A percentile compares a stretch with the other conserved stretches of the same genome.
These are phyloP conservation scores for Catenaria anguillulae DNA, from an alignment of 371 early-diverging fungal species.

Conservation along the genomic window DNA sequence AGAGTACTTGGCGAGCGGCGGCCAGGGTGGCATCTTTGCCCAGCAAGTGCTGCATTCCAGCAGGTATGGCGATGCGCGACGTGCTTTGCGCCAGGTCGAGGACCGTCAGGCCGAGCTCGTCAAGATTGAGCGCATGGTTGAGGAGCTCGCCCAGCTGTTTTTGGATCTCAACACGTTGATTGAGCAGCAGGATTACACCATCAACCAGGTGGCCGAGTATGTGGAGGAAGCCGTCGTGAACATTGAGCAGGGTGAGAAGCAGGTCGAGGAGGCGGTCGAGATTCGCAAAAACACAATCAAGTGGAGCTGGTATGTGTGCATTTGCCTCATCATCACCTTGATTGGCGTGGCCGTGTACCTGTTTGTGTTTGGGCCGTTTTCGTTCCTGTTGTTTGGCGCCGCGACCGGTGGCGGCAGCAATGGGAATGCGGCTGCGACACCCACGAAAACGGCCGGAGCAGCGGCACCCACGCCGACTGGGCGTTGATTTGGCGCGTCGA, in stretches of 20 bases:
- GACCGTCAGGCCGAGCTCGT: constrained; percentile 40
- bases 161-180: constrained; percentile 40
- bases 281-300: constrained; percentile 11
- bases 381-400: background rate
- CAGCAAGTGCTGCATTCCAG: constrained; percentile 29
- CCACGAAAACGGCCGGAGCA: background rate
- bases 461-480: background rate
- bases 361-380: background rate
- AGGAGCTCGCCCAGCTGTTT: constrained; percentile 39
- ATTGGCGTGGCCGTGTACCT: background rate
- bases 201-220: constrained; percentile 21
- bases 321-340: constrained; percentile 8
- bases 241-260: constrained; percentile 17
- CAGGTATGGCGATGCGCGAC: constrained; percentile 26
- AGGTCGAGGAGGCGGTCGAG: constrained; percentile 23
- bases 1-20: constrained; percentile 30
- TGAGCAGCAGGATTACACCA: constrained; percentile 27
- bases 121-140: constrained; percentile 37
- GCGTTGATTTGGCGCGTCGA: no score
- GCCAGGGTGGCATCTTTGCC: constrained; percentile 33
- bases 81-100: constrained; percentile 37
- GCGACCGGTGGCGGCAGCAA: no score
- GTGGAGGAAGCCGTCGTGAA: constrained; percentile 23
- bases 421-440: background rate
- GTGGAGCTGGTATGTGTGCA: background rate